Percentiles rank a stretch among this genome's conserved stretches.
phyloP scores from a whole-genome alignment of 768 basidiomycete species.

The Leucosporidium scottii region DNA sequence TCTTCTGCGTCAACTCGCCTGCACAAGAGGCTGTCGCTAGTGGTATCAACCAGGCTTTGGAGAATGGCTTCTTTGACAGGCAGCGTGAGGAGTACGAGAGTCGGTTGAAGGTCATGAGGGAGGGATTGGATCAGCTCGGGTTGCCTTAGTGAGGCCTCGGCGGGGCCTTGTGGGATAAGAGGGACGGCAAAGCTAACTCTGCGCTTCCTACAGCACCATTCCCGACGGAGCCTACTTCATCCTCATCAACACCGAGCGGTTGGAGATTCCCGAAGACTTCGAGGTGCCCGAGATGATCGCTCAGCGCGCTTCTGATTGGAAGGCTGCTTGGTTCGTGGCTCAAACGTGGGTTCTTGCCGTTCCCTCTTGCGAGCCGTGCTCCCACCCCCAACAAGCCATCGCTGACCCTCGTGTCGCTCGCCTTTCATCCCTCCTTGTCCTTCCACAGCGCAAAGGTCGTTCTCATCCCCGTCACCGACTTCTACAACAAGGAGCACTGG shows the following conservation, averaged over 20 bases:
- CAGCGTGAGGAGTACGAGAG: conserved; percentile 73
- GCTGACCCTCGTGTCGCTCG: neutral
- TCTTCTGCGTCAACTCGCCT: conserved; percentile 59
- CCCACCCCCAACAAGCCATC: neutral
- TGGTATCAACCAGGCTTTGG: conserved; percentile 72
- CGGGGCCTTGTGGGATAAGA: too few relatives aligned
- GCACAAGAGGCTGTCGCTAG: conserved; percentile 51
- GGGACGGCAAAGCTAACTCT: neutral
- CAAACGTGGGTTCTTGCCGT: conserved; percentile 29
- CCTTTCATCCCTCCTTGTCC: neutral
- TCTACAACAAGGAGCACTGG: conserved; percentile 29
- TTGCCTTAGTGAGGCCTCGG: conserved; percentile 22
- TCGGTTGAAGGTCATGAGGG: conserved; percentile 63
- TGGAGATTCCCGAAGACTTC: conserved; percentile 42
- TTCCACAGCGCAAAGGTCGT: conserved; percentile 16
- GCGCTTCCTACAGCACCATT: conserved; percentile 60
- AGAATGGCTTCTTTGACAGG: conserved; percentile 67
- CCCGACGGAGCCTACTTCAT: conserved; percentile 91
- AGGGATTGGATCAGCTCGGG: conserved; percentile 65
- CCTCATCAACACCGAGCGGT: conserved; percentile 50
- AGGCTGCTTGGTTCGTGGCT: conserved; percentile 37
- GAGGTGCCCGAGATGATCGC: conserved; percentile 39
- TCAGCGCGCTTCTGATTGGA: conserved; percentile 45
- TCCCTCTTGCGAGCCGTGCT: neutral
- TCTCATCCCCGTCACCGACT: conserved; percentile 34